Percentiles rank a stretch among this genome's conserved stretches.
These are phyloP conservation scores for Candida germanica DNA, from an alignment of 805 yeast species.

Conservation along the genomic window DNA sequence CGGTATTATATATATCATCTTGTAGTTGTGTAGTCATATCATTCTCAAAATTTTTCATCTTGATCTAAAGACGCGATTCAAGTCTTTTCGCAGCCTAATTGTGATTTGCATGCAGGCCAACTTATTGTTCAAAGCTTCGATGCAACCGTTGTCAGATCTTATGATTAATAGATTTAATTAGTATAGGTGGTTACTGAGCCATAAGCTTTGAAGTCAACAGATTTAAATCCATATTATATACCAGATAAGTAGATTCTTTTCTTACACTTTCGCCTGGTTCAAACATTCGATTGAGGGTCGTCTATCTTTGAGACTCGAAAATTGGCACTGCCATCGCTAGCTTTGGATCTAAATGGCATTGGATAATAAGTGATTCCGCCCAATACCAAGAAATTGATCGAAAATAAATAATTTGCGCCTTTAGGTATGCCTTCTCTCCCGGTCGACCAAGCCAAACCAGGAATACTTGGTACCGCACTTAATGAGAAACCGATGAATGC, in stretches of 20 bases:
- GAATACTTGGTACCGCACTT: conserved; percentile 15
- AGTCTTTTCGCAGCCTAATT: conserved; percentile 1
- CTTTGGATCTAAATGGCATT: conserved; percentile 3
- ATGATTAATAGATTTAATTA: too few species aligned
- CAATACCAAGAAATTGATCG: conserved; percentile 5
- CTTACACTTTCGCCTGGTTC: too few species aligned
- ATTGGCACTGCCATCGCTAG: conserved; percentile 8
- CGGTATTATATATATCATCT: not conserved
- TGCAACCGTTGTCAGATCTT: too few species aligned
- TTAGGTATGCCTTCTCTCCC: conserved; percentile 8
- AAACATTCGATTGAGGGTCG: too few species aligned
- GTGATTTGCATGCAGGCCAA: too few species aligned
- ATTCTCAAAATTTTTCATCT: not conserved
- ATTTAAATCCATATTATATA: too few species aligned
- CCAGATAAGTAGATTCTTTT: too few species aligned
- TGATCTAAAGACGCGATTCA: not conserved
- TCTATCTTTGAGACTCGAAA: too few species aligned
- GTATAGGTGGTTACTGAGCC: too few species aligned
- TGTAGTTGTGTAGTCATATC: not conserved
- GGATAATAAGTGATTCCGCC: conserved; percentile 7
- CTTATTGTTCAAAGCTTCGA: too few species aligned
- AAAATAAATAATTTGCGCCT: conserved; percentile 9
- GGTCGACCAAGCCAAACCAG: conserved; percentile 11
- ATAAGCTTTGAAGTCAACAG: too few species aligned
- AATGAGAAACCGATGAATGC: conserved; percentile 14